Evolutionary conservation across 352 stramenopile genomes (phyloP), one percentile per base, ranked within the genome.

Genomic region (Globisporangium carolinianum): DNA sequence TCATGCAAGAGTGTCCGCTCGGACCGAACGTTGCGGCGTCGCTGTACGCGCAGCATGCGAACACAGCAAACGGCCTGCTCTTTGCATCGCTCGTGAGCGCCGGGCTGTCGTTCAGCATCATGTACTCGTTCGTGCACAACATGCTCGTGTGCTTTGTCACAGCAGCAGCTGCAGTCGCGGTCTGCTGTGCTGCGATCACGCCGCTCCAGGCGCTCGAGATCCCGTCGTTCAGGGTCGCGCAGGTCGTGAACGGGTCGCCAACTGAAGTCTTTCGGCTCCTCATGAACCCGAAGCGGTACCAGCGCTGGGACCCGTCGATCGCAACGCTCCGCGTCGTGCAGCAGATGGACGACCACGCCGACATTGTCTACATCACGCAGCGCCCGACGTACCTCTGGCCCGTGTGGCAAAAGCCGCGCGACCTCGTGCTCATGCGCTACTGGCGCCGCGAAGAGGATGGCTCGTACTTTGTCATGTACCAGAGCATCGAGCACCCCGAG

Each of bases 401-500:
- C 14, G 59, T 92, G 48, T 94, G 85, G 85, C 85, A 94, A 47
- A 92, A 91, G 58, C 77, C 83, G 24, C 82, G 83, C 24, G 86
- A 95, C 57, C 66, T 95, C 6, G 86, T 95, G 62, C 72, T 95
- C 54, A 87, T 94, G 73, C 86, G 86, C 41, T 95, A 95, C 70
- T 95, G 86, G 86, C 76, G 86, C 14, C 82, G 84, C 17, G 86
- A 95, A 64, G 86, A 95, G 66, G 86, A 95, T 59, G 86, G 86
- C 15, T 93, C 83, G 42, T 95, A 91, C 63, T 94, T 95, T 65
- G 83, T 95, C 72, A 95, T 95, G 83, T 95, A 91, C 72, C 84
- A 95, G 68, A 92, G 81, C 57, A 85, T 91, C 47, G 79, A 88
- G 48, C 86, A 95, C 61, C 83, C 86, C 0, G 84, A 95, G 57